A percentile compares a stretch with the other conserved stretches of the same genome.
Evolutionary conservation across 108 stramenopile genomes (phyloP).

Genomic region (Skeletonema potamos): DNA sequence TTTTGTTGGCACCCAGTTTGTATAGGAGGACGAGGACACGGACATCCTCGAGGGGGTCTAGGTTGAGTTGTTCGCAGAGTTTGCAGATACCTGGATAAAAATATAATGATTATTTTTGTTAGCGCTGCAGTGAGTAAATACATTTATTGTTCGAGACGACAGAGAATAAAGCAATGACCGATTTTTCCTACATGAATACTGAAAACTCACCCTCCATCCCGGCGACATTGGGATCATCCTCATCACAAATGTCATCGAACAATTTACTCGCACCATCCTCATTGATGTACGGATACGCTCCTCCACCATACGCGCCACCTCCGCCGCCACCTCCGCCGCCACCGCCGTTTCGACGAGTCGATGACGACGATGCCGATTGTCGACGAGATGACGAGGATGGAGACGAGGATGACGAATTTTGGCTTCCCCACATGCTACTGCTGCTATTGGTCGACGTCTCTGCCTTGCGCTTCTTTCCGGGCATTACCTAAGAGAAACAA

Average conservation of each 20-base stretch:
- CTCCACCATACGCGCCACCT: not conserved
- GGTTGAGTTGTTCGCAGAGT: conserved; percentile 76
- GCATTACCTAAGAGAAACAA: not conserved
- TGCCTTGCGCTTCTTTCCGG: conserved; percentile 4
- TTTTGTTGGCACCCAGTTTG: conserved; percentile 80
- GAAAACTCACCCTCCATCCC: conserved; percentile 62
- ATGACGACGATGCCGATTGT: not conserved
- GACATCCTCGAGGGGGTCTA: conserved; percentile 83
- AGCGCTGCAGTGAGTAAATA: not conserved
- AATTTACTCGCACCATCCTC: conserved; percentile 39
- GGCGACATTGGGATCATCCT: conserved; percentile 62
- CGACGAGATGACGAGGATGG: not conserved
- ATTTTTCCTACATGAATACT: too few species aligned
- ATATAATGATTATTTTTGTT: not conserved
- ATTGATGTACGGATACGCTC: not conserved
- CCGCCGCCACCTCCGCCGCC: not conserved
- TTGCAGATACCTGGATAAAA: conserved; percentile 55
- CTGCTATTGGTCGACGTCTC: not conserved
- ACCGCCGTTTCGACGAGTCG: not conserved
- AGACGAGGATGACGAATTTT: not conserved
- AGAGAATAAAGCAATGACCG: not conserved
- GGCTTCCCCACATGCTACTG: not conserved
- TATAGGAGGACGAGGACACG: conserved; percentile 85
- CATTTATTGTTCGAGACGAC: too few species aligned
- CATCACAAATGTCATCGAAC: conserved; percentile 68